Evolutionary conservation across 2,329 filamentous ascomycete genomes (phyloP).

Genomic region (Blastomyces silverae): DNA sequence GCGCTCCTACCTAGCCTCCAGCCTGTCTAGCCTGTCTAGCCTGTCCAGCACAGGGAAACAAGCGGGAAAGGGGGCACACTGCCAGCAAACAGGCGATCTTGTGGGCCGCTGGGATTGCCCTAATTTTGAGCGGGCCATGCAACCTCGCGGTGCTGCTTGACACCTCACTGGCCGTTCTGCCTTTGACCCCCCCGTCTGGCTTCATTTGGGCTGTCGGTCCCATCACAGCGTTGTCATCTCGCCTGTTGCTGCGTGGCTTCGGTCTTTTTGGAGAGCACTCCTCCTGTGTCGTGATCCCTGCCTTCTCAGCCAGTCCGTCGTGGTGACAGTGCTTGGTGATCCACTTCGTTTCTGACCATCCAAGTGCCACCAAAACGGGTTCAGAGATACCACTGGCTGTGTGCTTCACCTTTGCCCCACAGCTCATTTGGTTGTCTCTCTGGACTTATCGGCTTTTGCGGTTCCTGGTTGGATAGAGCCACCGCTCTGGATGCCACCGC

Average conservation of each 20-base stretch:
- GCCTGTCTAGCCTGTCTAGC: background rate
- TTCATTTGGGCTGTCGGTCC: background rate
- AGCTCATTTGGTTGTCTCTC: background rate
- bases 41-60: background rate
- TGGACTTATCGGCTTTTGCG: background rate
- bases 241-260: background rate
- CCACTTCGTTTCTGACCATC: background rate
- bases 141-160: background rate
- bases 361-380: background rate
- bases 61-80: background rate
- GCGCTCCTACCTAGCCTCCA: background rate
- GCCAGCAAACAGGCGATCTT: background rate
- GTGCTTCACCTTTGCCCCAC: background rate
- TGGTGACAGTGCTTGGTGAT: background rate
- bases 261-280: background rate
- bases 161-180: background rate
- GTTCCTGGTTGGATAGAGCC: background rate
- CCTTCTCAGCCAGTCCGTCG: background rate
- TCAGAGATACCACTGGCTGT: background rate
- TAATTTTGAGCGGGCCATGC: conserved; percentile 4
- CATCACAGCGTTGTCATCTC: background rate
- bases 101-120: background rate
- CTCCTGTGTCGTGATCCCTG: background rate
- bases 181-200: background rate
- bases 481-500: too few relatives aligned